Evolutionary conservation across 192 early-diverging fungal genomes (phyloP).

Genomic region (Backusella liffmaniae): DNA sequence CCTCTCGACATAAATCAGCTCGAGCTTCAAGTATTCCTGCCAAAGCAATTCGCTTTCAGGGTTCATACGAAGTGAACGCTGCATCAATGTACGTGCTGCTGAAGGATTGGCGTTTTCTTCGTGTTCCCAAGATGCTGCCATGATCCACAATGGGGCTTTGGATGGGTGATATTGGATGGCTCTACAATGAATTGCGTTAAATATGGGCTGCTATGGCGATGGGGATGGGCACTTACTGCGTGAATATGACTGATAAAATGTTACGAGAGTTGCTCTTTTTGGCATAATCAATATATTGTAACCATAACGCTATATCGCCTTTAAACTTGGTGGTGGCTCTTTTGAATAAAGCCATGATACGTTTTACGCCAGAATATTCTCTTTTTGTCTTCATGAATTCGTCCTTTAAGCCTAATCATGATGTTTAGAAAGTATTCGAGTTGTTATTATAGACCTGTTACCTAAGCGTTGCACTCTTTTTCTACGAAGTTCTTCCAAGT

Average conservation of each 20-base stretch:
- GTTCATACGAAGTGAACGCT: conserved; percentile 85
- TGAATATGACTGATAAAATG: conserved; percentile 74
- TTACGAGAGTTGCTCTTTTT: conserved; percentile 51
- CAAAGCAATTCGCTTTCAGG: conserved; percentile 70
- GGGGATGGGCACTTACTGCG: conserved; percentile 39
- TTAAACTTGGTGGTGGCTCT: conserved; percentile 75
- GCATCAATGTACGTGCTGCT: conserved; percentile 81
- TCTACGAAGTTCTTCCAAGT: conserved; percentile 79
- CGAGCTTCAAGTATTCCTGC: conserved; percentile 93
- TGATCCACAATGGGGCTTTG: conserved; percentile 84
- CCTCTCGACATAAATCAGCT: conserved; percentile 86
- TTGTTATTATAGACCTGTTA: not conserved
- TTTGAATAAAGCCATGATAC: conserved; percentile 81
- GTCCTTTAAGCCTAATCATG: conserved; percentile 9
- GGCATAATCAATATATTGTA: conserved; percentile 89
- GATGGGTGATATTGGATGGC: conserved; percentile 87
- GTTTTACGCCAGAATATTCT: conserved; percentile 50
- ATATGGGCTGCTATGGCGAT: not conserved
- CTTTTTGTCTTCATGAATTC: conserved; percentile 68
- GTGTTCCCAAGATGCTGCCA: conserved; percentile 89
- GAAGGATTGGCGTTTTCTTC: conserved; percentile 79
- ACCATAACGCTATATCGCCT: conserved; percentile 82
- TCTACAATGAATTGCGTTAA: conserved; percentile 26
- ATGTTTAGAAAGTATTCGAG: not conserved
- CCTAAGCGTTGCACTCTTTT: conserved; percentile 68